Base-by-base conservation (phyloP, 164 flowering plant genomes). In the Kingdonia uniflora region DNA sequence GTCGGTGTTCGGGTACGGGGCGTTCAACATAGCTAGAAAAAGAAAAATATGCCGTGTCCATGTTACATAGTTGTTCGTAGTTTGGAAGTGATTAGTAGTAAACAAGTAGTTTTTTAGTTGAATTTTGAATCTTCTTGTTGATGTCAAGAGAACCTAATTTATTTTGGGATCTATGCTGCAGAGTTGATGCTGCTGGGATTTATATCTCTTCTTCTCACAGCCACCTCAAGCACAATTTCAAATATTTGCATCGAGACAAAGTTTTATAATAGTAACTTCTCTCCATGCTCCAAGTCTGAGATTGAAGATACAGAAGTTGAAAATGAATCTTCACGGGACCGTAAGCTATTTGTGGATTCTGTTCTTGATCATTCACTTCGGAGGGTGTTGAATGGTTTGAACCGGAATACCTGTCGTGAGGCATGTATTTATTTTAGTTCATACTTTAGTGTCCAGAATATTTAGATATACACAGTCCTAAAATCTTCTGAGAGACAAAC, bases 121-220 rank as follows among this genome's bases (percentile, higher is more conserved):
- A 3, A 29, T 29, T 29, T 4, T 29, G 35, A 8, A 29, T 29
- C 35, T 3, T 29, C 35, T 29, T 29, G 35, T 29, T 29, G 35
- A 29, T 29, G 35, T 29, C 8, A 8, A 3, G 35, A 4, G 8
- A 58, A 48, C 38, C 39, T 65, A 19, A 29, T 56, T 38, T 12
- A 35, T 61, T 62, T 50, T 53, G 49, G 46, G 17, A 63, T 62
- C 14, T 49, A 1, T 64, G 56, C 33, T 63, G 57, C 92, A 92
- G 97, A 92, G 74, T 71, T 92, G 77, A 92, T 92, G 99, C 82
- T 92, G 55, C 92, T 92, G 57, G 99, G 99, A 19, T 88, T 92
- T 69, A 88, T 92, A 44, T 92, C 99, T 14, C 92, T 92, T 43
- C 87, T 92, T 62, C 76, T 92, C 5, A 86, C 95, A 14, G 99